Evolutionary conservation across 1,284 basidiomycete species (phyloP).

Genomic region (Albatrellus sp.): DNA sequence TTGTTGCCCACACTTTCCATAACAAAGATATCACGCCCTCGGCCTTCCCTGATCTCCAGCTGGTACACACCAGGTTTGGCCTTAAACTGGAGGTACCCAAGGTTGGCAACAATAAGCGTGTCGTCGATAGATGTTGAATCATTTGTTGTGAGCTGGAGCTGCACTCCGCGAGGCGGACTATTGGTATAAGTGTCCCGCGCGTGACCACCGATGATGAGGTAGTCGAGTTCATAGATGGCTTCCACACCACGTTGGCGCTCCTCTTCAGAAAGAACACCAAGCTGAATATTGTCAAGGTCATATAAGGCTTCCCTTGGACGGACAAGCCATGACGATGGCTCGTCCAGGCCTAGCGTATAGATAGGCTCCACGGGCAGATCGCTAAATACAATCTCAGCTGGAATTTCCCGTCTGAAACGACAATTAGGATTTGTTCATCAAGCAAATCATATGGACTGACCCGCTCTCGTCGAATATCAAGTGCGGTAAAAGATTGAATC

Average conservation of each 20-base stretch:
- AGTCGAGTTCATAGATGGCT: conserved; percentile 79
- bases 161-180: conserved; percentile 70
- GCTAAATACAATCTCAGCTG: conserved; percentile 35
- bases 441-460: conserved; percentile 26
- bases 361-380: conserved; percentile 60
- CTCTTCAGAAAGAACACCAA: conserved; percentile 48
- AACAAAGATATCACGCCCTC: conserved; percentile 70
- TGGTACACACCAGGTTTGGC: conserved; percentile 81
- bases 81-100: conserved; percentile 96
- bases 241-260: conserved; percentile 53
- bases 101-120: conserved; percentile 85
- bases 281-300: conserved; percentile 93
- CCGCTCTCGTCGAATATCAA: conserved; percentile 63
- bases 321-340: conserved; percentile 85
- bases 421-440: conserved; percentile 2
- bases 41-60: conserved; percentile 73
- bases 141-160: conserved; percentile 59
- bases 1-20: conserved; percentile 77
- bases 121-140: conserved; percentile 54
- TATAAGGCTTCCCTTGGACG: conserved; percentile 82
- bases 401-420: conserved; percentile 36
- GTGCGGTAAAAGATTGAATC: conserved; percentile 53
- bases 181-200: conserved; percentile 61
- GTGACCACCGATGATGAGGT: conserved; percentile 89
- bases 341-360: conserved; percentile 86